phyloP scores from a whole-genome alignment of 495 filamentous ascomycete genomes.

The Evansstolkia leycettana region DNA sequence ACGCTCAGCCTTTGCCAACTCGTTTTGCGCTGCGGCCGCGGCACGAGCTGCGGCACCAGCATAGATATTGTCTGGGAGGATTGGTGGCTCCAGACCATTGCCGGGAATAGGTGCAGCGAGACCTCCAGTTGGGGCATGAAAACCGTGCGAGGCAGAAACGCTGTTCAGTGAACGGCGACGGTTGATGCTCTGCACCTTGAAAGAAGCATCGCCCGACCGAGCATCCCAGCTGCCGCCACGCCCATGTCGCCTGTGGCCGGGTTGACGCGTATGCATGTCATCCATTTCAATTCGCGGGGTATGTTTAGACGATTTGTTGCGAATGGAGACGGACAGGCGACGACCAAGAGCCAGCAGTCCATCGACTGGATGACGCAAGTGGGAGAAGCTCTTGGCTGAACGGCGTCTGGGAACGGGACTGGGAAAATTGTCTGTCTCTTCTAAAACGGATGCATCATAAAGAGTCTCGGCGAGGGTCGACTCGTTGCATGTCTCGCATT shows the following conservation, averaged over 20 bases:
- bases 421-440: slow-evolving; percentile 26
- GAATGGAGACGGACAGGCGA: slow-evolving; percentile 31
- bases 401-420: slow-evolving; percentile 24
- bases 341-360: slow-evolving; percentile 33
- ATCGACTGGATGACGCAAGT: slow-evolving; percentile 31
- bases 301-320: slow-evolving; percentile 29
- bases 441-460: slow-evolving; percentile 9
- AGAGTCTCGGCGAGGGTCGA: slow-evolving; percentile 14
- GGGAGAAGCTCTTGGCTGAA: slow-evolving; percentile 34
- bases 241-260: slow-evolving; percentile 10
- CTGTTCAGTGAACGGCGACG: slow-evolving; percentile 28
- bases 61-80: slow-evolving; percentile 27
- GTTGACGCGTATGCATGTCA: slow-evolving; percentile 7
- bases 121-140: slow-evolving; percentile 23
- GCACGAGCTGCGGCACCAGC: slow-evolving; percentile 62
- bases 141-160: slow-evolving; percentile 25
- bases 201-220: slow-evolving; percentile 12
- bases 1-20: slow-evolving; percentile 34
- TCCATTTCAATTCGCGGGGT: slow-evolving; percentile 8
- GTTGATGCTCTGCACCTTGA: slow-evolving; percentile 20
- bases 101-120: slow-evolving; percentile 25
- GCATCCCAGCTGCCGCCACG: slow-evolving; percentile 12
- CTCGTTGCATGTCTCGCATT: slow-evolving; percentile 18
- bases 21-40: slow-evolving; percentile 57
- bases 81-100: slow-evolving; percentile 25